Evolutionary conservation across 768 basidiomycete genomes (phyloP).

Genomic region (Lyophyllum shimeji): DNA sequence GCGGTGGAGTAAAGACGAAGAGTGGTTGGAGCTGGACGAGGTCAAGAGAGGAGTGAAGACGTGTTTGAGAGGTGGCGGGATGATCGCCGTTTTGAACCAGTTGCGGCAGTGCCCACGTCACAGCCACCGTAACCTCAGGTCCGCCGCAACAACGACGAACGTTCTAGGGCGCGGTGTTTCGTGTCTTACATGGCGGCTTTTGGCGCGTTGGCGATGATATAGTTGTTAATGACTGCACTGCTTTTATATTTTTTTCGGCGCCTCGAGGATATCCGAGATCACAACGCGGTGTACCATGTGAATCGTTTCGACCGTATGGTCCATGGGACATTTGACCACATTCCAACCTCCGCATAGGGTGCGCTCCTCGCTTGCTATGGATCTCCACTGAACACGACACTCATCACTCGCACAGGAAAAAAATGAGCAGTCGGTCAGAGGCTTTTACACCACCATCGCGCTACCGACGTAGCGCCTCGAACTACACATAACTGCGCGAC

Average conservation of each 20-base stretch:
- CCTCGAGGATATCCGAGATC: not conserved
- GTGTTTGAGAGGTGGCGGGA: not conserved
- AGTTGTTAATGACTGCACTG: not conserved
- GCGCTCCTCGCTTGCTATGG: too few species aligned
- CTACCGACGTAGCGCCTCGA: too few species aligned
- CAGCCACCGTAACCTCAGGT: conserved; percentile 8
- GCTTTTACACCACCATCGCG: too few species aligned
- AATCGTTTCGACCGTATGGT: too few species aligned
- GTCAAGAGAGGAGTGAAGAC: not conserved
- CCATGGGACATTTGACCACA: too few species aligned
- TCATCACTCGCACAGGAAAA: too few species aligned
- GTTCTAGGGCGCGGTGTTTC: not conserved
- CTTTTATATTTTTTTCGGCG: not conserved
- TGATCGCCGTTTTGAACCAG: conserved; percentile 7
- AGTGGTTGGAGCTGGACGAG: not conserved
- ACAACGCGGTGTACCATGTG: not conserved
- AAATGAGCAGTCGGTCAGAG: too few species aligned
- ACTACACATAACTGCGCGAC: too few species aligned
- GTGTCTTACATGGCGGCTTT: not conserved
- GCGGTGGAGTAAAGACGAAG: not conserved
- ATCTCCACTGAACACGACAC: too few species aligned
- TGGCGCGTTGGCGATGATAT: not conserved
- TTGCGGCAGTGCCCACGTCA: conserved; percentile 8
- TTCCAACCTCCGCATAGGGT: too few species aligned
- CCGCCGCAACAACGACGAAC: not conserved